Conservation (phyloP, 176 grass and related monocot genomes). For the Lolium perenne region DNA sequence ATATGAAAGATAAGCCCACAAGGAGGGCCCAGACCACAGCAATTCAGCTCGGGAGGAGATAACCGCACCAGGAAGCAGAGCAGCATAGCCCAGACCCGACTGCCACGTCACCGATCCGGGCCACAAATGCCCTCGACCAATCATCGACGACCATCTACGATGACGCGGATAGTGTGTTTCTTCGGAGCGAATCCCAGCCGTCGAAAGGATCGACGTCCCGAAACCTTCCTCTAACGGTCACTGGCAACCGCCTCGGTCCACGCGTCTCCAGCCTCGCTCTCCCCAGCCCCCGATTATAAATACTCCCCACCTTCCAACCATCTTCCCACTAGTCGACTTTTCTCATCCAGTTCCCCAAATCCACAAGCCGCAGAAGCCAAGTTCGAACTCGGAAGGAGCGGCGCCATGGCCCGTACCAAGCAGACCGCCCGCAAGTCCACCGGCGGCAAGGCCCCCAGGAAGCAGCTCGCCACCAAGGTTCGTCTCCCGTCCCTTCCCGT, state of each 20-base stretch:
- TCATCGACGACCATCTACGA: background rate
- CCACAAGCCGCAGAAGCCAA: too few species aligned
- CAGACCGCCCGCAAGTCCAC: too few species aligned
- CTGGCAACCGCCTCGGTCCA: conserved; percentile 38
- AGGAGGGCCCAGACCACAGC: too few species aligned
- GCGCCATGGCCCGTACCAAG: conserved; percentile 84
- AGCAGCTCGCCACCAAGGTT: too few species aligned
- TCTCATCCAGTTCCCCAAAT: background rate
- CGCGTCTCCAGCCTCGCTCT: background rate
- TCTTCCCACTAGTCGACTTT: fast-evolving
- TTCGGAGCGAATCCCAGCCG: background rate
- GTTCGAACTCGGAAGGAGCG: background rate
- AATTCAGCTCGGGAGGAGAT: too few species aligned
- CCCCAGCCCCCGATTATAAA: background rate
- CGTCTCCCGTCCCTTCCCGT: too few species aligned
- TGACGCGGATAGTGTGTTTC: conserved; percentile 70
- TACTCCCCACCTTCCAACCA: fast-evolving
- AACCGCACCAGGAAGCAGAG: background rate
- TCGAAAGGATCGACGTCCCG: background rate
- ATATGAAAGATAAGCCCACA: background rate
- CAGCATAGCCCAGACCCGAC: background rate
- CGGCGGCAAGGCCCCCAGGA: too few species aligned
- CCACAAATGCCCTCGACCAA: background rate
- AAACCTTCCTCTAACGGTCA: conserved; percentile 25
- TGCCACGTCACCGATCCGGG: conserved; percentile 56